These are phyloP conservation scores for Amesomyces nigricolor DNA, from an alignment of 2,329 filamentous ascomycete genomes.

Conservation along the genomic window DNA sequence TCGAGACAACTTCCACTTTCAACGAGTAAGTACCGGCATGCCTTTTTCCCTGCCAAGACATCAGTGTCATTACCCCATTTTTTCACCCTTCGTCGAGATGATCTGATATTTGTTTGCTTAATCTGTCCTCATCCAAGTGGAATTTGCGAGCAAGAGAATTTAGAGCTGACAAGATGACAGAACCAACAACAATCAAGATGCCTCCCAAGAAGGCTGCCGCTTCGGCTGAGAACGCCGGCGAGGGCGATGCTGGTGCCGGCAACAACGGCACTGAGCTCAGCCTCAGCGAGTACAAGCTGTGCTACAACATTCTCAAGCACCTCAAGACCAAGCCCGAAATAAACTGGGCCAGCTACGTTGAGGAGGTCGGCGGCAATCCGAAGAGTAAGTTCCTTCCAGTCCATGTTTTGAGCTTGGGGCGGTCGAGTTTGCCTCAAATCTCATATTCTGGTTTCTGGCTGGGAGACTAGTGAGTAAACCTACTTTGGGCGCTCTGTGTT, in stretches of 20 bases:
- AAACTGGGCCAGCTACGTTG: constrained; percentile 20
- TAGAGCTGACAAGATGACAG: no score
- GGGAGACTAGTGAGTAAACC: no score
- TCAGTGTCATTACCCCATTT: not conserved
- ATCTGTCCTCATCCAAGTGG: not conserved
- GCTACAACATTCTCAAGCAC: constrained; percentile 15
- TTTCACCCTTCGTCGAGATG: not conserved
- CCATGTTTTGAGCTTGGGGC: not conserved
- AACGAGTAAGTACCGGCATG: not conserved
- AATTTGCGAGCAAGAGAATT: not conserved
- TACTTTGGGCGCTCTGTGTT: no score
- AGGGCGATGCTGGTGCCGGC: not conserved
- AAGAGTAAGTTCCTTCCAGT: constrained; percentile 7
- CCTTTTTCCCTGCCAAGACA: no score
- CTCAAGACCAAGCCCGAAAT: constrained; percentile 19
- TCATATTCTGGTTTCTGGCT: no score
- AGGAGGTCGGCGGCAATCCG: not conserved
- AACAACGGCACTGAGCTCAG: constrained; percentile 10
- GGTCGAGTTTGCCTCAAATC: not conserved
- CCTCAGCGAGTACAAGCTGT: constrained; percentile 14
- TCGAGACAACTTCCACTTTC: not conserved
- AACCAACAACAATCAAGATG: no score
- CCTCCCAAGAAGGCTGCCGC: constrained; percentile 8
- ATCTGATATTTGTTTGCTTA: not conserved
- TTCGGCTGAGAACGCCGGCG: not conserved